Percentiles rank a stretch among this genome's conserved stretches.
Conservation (phyloP, 495 filamentous ascomycete genomes). For the Podospora comata region DNA sequence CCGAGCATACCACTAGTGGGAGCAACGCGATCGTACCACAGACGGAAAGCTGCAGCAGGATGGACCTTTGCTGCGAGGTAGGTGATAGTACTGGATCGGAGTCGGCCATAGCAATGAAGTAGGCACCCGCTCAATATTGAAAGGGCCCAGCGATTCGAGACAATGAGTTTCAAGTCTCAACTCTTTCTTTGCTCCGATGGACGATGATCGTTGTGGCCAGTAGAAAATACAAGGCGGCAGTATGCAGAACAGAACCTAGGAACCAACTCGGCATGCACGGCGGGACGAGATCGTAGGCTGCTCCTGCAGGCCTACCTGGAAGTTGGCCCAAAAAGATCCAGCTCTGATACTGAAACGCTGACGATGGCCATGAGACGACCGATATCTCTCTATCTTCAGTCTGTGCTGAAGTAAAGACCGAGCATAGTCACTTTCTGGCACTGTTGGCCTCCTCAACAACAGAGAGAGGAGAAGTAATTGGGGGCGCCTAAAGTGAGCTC, state of each 20-base stretch:
- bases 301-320: neutral
- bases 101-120: neutral
- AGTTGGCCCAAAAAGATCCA: neutral
- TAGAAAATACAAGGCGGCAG: neutral
- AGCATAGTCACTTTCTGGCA: neutral
- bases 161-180: neutral
- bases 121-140: neutral
- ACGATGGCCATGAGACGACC: neutral
- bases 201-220: neutral
- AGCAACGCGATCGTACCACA: neutral
- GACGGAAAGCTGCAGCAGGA: slow-evolving; percentile 3
- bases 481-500: neutral
- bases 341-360: neutral
- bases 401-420: neutral
- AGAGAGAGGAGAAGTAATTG: neutral
- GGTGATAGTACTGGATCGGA: neutral
- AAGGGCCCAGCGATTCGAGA: neutral
- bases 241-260: neutral
- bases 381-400: neutral
- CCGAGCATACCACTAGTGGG: slow-evolving; percentile 1
- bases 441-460: neutral
- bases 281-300: neutral
- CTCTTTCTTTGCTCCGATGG: neutral
- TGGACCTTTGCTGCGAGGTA: neutral
- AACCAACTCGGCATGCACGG: neutral